Base-by-base conservation (phyloP, 129 eudicot species). In the Smallanthus sonchifolius region DNA sequence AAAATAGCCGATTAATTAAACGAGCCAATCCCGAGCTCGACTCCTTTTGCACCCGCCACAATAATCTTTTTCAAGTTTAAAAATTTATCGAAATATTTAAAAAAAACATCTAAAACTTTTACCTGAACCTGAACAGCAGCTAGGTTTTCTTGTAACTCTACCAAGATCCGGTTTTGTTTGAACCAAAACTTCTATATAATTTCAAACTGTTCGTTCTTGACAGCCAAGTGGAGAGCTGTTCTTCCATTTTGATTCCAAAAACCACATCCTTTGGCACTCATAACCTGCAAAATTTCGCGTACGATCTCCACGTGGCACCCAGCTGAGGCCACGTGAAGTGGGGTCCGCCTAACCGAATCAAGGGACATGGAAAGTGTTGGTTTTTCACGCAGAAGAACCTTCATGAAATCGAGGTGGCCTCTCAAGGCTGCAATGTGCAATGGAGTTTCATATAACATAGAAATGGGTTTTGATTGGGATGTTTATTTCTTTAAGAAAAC, bases 301-400 rank as follows among this genome's bases (percentile, higher is more conserved):
- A 44, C 34, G 10, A 68, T 43, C 75, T 77, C 81, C 69, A 77
- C 49, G 32, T 77, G 75, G 30, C 81, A 69, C 19, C 38, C 72
- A 3, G 74, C 67, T 0, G 67, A 65, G 19, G 82, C 82, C 73
- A 78, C 30, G 73, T 78, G 82, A 32, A 78, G 82, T 0, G 77
- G 38, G 10, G 82, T 70, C 28, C 72, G 65, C 65, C 72, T 78
- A 4, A 0, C 1, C 13, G 49, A 70, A 32, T 72, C 77, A 34
- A 61, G 77, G 13, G 66, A 78, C 69, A 32, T 32, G 51, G 73
- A 56, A 11, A 79, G 82, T 40, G 44, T 43, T 28, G 77, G 82
- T 55, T 70, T 79, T 34, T 39, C 28, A 11, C 7, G 10, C 37
- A 72, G 44, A 38, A 79, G 60, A 49, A 70, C 48, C 30, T 13